Evolutionary conservation across 345 rosid genomes (phyloP).

Genomic region (Sisymbrium altissimum): DNA sequence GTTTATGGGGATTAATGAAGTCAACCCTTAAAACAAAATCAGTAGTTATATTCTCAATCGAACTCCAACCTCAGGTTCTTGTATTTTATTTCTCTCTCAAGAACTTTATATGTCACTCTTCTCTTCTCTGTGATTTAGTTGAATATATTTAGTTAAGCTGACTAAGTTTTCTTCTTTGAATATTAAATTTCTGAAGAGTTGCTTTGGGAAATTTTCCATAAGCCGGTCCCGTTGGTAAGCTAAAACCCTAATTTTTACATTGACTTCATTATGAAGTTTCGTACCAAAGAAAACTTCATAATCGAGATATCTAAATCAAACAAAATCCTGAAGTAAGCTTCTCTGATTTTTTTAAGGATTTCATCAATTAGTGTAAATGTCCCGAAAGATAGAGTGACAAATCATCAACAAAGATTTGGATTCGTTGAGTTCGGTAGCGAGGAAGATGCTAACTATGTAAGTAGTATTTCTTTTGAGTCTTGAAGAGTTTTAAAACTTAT

Average conservation of each 20-base stretch:
- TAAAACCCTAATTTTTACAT: background rate
- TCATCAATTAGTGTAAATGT: slow-evolving; percentile 84
- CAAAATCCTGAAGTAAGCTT: background rate
- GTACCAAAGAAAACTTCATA: no score
- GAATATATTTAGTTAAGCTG: background rate
- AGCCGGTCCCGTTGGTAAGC: slow-evolving; percentile 95
- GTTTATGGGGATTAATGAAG: no score
- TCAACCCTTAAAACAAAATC: no score
- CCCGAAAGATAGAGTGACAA: slow-evolving; percentile 95
- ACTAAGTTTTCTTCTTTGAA: background rate
- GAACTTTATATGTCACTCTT: no score
- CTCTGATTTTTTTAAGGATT: background rate
- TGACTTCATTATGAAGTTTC: no score
- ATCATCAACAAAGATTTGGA: slow-evolving; percentile 90
- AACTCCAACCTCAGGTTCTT: slow-evolving; percentile 78
- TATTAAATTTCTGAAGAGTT: slow-evolving; percentile 74
- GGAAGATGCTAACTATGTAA: slow-evolving; percentile 97
- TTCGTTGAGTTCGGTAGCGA: slow-evolving; percentile 90
- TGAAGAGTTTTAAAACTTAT: no score
- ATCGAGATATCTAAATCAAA: background rate
- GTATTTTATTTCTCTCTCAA: background rate
- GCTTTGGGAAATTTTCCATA: slow-evolving; percentile 94
- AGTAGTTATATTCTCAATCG: no score
- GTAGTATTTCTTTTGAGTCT: slow-evolving; percentile 17
- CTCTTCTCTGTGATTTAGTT: background rate